phyloP scores from a whole-genome alignment of 108 stramenopile species.

The Cyclostephanos invisitatus region DNA sequence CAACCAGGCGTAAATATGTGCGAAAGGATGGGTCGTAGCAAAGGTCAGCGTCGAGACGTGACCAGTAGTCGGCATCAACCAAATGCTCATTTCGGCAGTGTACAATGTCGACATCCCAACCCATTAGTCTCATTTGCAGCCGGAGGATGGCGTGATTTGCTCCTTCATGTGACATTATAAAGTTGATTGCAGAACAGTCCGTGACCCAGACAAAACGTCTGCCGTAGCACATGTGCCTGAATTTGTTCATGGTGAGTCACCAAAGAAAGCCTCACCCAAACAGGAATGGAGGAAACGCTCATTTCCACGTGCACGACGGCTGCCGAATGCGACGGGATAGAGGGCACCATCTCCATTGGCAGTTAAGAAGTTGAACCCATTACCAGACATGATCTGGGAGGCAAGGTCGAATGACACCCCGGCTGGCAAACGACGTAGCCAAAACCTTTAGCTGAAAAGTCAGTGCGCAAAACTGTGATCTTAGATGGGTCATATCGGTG shows the following conservation, averaged over 20 bases:
- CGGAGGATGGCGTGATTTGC: conserved; percentile 4
- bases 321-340: conserved; percentile 10
- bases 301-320: not conserved
- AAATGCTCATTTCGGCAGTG: not conserved
- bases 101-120: conserved; percentile 1
- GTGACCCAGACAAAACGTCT: not conserved
- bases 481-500: not conserved
- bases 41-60: conserved; percentile 4
- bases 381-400: conserved; percentile 1
- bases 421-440: conserved; percentile 7
- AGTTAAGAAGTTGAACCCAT: conserved; percentile 1
- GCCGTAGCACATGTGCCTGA: not conserved
- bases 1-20: not conserved
- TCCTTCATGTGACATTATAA: conserved; percentile 22
- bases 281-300: conserved; percentile 2
- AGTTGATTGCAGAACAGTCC: not conserved
- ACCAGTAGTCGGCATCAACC: conserved; percentile 15
- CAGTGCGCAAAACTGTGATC: not conserved
- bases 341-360: not conserved
- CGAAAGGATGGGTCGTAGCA: conserved; percentile 19
- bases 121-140: conserved; percentile 20
- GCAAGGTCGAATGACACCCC: not conserved
- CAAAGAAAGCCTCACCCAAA: no score
- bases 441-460: not conserved
- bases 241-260: no score